phyloP scores from a whole-genome alignment of 2,329 filamentous ascomycete species.

The Lachnum nothofagi region DNA sequence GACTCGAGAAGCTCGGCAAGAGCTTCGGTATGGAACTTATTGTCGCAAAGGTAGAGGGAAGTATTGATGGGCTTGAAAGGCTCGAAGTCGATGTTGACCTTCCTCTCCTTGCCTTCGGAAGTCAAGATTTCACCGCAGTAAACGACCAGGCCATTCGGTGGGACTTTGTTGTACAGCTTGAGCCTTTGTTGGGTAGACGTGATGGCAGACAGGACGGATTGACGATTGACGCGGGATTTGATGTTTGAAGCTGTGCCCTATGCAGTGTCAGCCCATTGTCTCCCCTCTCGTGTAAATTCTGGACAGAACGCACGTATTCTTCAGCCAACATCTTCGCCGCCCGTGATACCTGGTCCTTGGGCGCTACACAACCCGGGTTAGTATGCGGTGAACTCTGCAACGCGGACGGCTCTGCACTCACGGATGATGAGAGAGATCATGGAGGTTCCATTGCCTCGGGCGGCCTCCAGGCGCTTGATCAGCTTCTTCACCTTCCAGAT shows the following conservation, averaged over 20 bases:
- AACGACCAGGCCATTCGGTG: slow-evolving; percentile 92
- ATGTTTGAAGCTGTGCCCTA: slow-evolving; percentile 98
- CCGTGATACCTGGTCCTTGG: slow-evolving; percentile 95
- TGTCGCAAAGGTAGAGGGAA: slow-evolving; percentile 97
- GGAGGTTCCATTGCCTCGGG: slow-evolving; percentile 95
- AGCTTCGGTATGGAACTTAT: slow-evolving; percentile 99
- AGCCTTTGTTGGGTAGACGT: slow-evolving; percentile 98
- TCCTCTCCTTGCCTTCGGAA: slow-evolving; percentile 94
- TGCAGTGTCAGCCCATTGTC: slow-evolving; percentile 13
- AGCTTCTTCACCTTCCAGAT: slow-evolving; percentile 99
- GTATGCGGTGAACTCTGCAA: not conserved
- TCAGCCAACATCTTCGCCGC: slow-evolving; percentile 99
- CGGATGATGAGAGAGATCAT: slow-evolving; percentile 99
- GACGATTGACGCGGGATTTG: slow-evolving; percentile 97
- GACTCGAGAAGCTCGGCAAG: slow-evolving; percentile 95
- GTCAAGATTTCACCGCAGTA: slow-evolving; percentile 99
- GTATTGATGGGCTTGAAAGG: slow-evolving; percentile 99
- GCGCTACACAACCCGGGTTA: slow-evolving; percentile 51
- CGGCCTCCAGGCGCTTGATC: slow-evolving; percentile 96
- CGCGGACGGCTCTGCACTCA: slow-evolving; percentile 42
- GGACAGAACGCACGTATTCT: slow-evolving; percentile 75
- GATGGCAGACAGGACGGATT: slow-evolving; percentile 95
- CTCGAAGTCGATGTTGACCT: slow-evolving; percentile 99
- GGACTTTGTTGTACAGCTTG: slow-evolving; percentile 98
- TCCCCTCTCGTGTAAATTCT: not conserved